Evolutionary conservation across 768 basidiomycete species (phyloP), one percentile per base, ranked within the genome.

Genomic region (Lyophyllum atratum): DNA sequence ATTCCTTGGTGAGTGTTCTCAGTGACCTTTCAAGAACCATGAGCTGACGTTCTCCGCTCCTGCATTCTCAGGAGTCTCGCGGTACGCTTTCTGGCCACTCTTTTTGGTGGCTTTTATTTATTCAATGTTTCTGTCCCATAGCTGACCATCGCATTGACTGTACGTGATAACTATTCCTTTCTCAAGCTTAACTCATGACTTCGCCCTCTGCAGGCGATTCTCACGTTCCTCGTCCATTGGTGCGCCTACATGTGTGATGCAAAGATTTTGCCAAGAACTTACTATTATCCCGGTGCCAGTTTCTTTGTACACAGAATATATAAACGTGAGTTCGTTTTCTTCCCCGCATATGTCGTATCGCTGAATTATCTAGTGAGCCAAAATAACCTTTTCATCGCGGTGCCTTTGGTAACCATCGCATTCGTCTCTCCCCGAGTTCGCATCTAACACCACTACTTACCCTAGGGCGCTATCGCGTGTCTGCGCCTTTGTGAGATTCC

Each of bases 201-300:
- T 47, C 21, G 9, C 24, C 33, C 26, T 24, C 24, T 25, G 11
- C 42, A 77, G 80, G 81, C 80, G 0, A 61, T 78, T 25, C 67
- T 81, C 28, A 83, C 81, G 0, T 76, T 81, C 49, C 70, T 81
- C 24, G 81, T 83, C 4, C 81, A 83, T 56, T 78, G 81, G 80
- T 82, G 56, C 28, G 73, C n/a, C n/a, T n/a, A n/a, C n/a, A n/a
- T n/a, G n/a, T n/a, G n/a, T n/a, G n/a, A n/a, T n/a, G n/a, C n/a
- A n/a, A n/a, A 12, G 6, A 6, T 12, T 29, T 33, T 3, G 2
- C 37, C 28, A 33, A 56, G 26, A 6, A 43, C 24, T 15, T 44
- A 46, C 46, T 24, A 12, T 22, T 19, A 19, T 10, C n/a, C 15
- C 17, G 5, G 4, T n/a, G 2, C 19, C 46, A 74, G 74, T 45